These are phyloP conservation scores for Urostyla sp. DNA, from an alignment of 73 alveolate species.

Conservation along the genomic window DNA sequence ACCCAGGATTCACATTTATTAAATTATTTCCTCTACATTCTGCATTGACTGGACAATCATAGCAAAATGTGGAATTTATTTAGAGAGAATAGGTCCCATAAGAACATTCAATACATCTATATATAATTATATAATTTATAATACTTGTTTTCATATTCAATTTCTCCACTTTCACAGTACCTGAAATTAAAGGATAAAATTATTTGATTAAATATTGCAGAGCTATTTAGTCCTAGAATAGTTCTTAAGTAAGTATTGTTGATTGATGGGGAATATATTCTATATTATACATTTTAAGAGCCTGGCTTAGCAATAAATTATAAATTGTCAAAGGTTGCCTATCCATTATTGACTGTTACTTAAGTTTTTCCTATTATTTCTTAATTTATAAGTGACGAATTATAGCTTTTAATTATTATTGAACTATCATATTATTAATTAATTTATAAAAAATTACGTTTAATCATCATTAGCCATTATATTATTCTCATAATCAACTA, in stretches of 20 bases:
- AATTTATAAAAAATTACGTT: slow-evolving; percentile 6
- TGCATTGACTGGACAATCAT: neutral
- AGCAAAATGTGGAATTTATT: neutral
- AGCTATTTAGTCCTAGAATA: neutral
- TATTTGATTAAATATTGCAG: neutral
- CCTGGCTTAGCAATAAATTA: slow-evolving; percentile 16
- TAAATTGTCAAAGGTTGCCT: neutral
- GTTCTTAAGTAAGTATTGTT: neutral
- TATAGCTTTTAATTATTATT: neutral
- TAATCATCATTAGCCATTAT: neutral
- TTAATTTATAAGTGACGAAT: neutral
- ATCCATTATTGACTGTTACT: neutral
- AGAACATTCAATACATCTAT: slow-evolving; percentile 11
- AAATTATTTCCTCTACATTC: slow-evolving; percentile 42
- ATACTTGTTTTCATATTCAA: neutral
- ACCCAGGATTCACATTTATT: slow-evolving; percentile 1
- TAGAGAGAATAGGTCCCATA: neutral
- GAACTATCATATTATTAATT: neutral
- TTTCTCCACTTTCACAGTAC: neutral
- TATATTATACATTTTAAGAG: neutral
- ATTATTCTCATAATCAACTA: slow-evolving; percentile 3
- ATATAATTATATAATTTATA: neutral
- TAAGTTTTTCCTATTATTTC: neutral
- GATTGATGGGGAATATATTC: neutral
- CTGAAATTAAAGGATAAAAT: neutral